Conservation (phyloP, 345 rosid genomes). For the Salix viminalis region DNA sequence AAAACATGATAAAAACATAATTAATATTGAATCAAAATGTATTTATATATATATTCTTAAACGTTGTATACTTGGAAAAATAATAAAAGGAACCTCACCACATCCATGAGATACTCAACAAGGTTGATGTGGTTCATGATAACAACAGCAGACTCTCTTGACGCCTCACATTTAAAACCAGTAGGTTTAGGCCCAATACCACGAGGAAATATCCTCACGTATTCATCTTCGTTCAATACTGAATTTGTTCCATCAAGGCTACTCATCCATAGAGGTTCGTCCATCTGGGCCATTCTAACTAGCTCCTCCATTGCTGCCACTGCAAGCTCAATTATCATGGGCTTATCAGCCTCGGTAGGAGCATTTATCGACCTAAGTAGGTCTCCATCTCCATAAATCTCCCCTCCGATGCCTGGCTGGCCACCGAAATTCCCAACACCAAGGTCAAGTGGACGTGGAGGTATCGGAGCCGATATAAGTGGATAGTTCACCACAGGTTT, state of each 20-base stretch:
- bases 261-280: conserved; percentile 71
- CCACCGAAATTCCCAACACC: conserved; percentile 50
- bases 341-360: conserved; percentile 60
- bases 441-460: conserved; percentile 68
- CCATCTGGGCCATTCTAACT: conserved; percentile 64
- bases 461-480: conserved; percentile 52
- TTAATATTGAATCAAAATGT: neutral
- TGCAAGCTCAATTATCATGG: conserved; percentile 70
- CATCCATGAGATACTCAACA: conserved; percentile 76
- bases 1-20: neutral
- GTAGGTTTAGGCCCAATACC: conserved; percentile 60
- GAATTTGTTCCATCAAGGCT: conserved; percentile 43
- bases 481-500: conserved; percentile 81
- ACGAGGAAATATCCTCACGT: conserved; percentile 43
- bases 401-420: conserved; percentile 49
- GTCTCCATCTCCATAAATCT: conserved; percentile 66
- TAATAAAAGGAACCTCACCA: conserved; percentile 35
- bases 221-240: conserved; percentile 63
- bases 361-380: conserved; percentile 54
- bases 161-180: conserved; percentile 77
- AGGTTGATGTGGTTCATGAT: conserved; percentile 62
- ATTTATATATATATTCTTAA: neutral
- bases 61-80: neutral
- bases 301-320: conserved; percentile 90
- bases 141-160: conserved; percentile 57